Evolutionary conservation across 1,284 basidiomycete species (phyloP).

Genomic region (Cryptococcus floricola): DNA sequence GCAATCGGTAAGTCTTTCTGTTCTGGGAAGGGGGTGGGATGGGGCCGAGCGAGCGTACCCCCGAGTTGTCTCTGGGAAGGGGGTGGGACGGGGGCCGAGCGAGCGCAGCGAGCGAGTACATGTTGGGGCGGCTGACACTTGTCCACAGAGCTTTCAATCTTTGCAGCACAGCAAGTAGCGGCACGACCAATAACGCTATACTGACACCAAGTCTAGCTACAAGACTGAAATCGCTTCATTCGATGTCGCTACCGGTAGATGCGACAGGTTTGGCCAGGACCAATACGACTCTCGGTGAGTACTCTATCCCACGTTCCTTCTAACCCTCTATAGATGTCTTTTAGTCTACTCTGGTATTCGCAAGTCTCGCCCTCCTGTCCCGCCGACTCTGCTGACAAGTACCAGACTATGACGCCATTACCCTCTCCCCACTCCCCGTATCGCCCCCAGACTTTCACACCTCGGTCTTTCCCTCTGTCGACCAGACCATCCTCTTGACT

Average conservation of each 20-base stretch:
- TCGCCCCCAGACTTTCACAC: conserved; percentile 82
- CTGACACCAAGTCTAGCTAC: conserved; percentile 50
- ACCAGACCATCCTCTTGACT: conserved; percentile 60
- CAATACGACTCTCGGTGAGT: conserved; percentile 45
- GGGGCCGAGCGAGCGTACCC: too few species aligned
- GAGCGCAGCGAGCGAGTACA: too few species aligned
- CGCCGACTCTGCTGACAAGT: neutral
- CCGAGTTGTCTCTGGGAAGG: too few species aligned
- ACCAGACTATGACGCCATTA: conserved; percentile 77
- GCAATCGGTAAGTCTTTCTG: too few species aligned
- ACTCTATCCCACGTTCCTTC: neutral
- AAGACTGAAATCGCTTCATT: conserved; percentile 79
- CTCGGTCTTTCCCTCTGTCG: conserved; percentile 67
- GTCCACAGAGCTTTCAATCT: conserved; percentile 65
- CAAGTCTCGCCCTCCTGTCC: conserved; percentile 19
- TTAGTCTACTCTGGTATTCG: conserved; percentile 87
- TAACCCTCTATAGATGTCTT: conserved; percentile 48
- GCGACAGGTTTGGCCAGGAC: conserved; percentile 72
- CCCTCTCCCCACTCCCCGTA: conserved; percentile 68
- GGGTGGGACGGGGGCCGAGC: too few species aligned
- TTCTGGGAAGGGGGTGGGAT: too few species aligned
- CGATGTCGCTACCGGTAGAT: conserved; percentile 86
- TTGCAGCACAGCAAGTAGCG: conserved; percentile 60
- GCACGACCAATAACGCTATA: neutral
- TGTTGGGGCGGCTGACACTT: too few species aligned